Evolutionary conservation across 495 filamentous ascomycete species (phyloP).

Genomic region (Penicillium turbatum): DNA sequence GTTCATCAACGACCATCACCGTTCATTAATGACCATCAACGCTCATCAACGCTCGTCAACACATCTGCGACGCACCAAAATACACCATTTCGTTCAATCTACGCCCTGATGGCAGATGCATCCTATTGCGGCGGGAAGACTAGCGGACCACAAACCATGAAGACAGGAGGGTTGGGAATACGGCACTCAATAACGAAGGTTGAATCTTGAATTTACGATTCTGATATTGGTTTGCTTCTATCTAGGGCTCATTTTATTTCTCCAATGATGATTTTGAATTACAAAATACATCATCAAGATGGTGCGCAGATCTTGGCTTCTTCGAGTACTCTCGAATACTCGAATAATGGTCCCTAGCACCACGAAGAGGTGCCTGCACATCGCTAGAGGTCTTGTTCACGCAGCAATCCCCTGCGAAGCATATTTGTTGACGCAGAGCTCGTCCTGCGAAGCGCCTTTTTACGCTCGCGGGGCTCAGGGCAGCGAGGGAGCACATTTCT

Average conservation of each 20-base stretch:
- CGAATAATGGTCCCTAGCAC: conserved; percentile 4
- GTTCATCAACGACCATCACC: not conserved
- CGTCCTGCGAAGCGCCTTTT: not conserved
- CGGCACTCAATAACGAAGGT: not conserved
- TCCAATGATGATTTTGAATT: conserved; percentile 1
- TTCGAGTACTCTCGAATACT: not conserved
- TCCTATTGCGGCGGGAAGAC: not conserved
- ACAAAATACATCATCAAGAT: not conserved
- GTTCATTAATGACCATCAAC: not conserved
- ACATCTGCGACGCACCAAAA: not conserved
- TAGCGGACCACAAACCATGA: not conserved
- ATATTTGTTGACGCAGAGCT: too few relatives aligned
- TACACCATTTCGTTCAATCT: not conserved
- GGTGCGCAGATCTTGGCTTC: too few relatives aligned
- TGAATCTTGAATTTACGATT: not conserved
- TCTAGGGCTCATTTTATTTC: conserved; percentile 2
- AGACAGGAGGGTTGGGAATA: not conserved
- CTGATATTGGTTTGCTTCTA: not conserved
- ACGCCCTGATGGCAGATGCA: not conserved
- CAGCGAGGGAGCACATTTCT: not conserved
- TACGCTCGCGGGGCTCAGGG: not conserved
- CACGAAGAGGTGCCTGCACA: too few relatives aligned
- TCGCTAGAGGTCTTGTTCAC: too few relatives aligned
- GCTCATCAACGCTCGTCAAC: not conserved
- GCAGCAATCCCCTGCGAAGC: not conserved